Evolutionary conservation across 805 yeast genomes (phyloP), one percentile per base, ranked within the genome.

Genomic region (Saccharomycopsis fermentans): DNA sequence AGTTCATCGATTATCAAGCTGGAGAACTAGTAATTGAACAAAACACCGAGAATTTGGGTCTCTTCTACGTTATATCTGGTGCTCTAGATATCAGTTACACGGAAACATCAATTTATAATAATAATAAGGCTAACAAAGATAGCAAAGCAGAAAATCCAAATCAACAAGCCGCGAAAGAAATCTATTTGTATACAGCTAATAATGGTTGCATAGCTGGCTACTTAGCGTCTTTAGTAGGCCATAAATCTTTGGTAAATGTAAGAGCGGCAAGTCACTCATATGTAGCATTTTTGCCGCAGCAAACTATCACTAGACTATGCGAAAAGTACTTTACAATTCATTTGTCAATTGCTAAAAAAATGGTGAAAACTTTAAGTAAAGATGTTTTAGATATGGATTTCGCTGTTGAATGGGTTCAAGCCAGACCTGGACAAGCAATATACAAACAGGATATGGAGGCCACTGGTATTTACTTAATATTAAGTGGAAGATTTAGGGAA

Each of bases 351-450:
- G 96, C 98, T 0, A 82, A 83, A 60, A 78, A 83, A 8, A 73
- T 92, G 62, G 82, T 86, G 52, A 76, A 75, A n/a, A 75, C 87
- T 1, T 70, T 94, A 43, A 84, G 91, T 32, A 74, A 79, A 32
- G 81, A 86, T 58, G 74, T 92, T 40, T 70, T 87, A 40, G 81
- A 86, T 58, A 80, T 94, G 48, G 98, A 92, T 67, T 89, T 87
- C 70, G 96, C 97, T 0, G 73, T 94, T 55, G 99, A 94, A 69
- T 92, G 98, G 98, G 82, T 91, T 47, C 96, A 90, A 60, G 76
- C 87, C 12, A 83, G 83, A n/a, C 92, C 97, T 1, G 96, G 97
- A 0, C 84, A 85, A 55, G 77, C 84, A 0, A 70, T 94, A 21
- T 90, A 87, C 65, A 78, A 82, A 1, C 94, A 92, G 68, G 95